Base-by-base conservation (phyloP, 208 protist genomes). In the Trypanosoma conorhini region DNA sequence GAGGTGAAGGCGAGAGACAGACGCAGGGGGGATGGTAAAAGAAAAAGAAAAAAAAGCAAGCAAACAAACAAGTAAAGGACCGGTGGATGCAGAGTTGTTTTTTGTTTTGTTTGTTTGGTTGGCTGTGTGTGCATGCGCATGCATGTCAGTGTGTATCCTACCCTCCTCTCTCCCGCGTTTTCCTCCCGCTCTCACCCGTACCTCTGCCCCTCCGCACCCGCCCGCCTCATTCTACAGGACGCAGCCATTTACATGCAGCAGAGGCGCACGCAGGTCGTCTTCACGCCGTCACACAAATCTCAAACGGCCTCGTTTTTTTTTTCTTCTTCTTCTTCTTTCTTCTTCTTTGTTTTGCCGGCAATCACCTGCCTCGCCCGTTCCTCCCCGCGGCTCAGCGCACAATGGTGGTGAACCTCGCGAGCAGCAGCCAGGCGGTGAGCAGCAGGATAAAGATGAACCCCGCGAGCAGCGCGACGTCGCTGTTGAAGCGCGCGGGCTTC, bases 391-490 rank as follows among this genome's bases (percentile, higher is more conserved):
- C 19, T 65, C 44, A 96, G 2, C 88, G 81, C 10, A 86, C 70
- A 54, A 96, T 74, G 61, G 79, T 86, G 4, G 79, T 87, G 74
- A 77, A 92, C 10, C 74, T 84, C 54, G 68, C 77, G 55, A 96
- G 81, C 44, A 96, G 66, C 22, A 89, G 5, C 86, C 86, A 93
- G 15, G 88, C 77, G 19, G 92, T 48, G 7, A 62, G 48, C 9
- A 89, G 50, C 17, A 94, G 78, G 21, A 93, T 31, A 17, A 78
- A 40, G 46, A 88, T 66, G 10, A 90, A 78, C n/a, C 80, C 50
- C 1, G 66, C 75, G 7, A 97, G 81, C 73, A 87, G 84, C 66
- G 83, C 87, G n/a, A 97, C 81, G 74, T 97, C 93, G 2, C 46
- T 67, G 56, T 67, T 83, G 62, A 95, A 94, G 19, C 86, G 86